Evolutionary conservation across 345 rosid genomes (phyloP), one percentile per base, ranked within the genome.

Genomic region (Crucihimalaya himalaica): DNA sequence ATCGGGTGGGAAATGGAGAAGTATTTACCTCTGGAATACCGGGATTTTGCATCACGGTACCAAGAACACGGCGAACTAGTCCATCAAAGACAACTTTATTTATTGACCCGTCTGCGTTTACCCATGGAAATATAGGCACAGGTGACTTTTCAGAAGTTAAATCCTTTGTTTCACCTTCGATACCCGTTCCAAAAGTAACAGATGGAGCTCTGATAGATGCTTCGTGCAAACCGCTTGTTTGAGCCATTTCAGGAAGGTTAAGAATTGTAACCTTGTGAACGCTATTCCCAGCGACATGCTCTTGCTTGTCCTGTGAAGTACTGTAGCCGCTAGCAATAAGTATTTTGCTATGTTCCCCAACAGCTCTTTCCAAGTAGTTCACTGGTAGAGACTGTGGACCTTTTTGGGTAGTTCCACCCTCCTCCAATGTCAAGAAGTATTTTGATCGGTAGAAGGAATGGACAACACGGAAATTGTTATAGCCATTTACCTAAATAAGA

Each of bases 41-140:
- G 69, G 97, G 97, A 81, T 86, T 85, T 81, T 84, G 93, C 97
- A 92, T 84, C 80, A 90, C 92, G 5, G 80, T 85, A 18, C 97
- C 97, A 76, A 95, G 87, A 79, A 88, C 80, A 61, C 89, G 92
- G 32, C 96, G 97, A 31, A 86, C 32, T 58, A 95, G 92, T 71
- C 96, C 99, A 79, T 81, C 74, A 71, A 85, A 90, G 46, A 92
- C 88, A 48, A 61, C 56, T 53, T 55, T 84, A 73, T 95, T 95
- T 75, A 84, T 71, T 34, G 89, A 86, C 62, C 96, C 97, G 83
- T 95, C 92, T 66, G 92, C 97, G 78, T 92, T 92, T 63, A 92
- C 76, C 99, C 99, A 95, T 56, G 97, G 99, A 56, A 77, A 79
- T 80, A 95, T 86, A 34, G 94, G 97, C 62, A 82, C 61, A 60